phyloP scores from a whole-genome alignment of 2,329 filamentous ascomycete genomes.

The Drechslerella stenobrocha region DNA sequence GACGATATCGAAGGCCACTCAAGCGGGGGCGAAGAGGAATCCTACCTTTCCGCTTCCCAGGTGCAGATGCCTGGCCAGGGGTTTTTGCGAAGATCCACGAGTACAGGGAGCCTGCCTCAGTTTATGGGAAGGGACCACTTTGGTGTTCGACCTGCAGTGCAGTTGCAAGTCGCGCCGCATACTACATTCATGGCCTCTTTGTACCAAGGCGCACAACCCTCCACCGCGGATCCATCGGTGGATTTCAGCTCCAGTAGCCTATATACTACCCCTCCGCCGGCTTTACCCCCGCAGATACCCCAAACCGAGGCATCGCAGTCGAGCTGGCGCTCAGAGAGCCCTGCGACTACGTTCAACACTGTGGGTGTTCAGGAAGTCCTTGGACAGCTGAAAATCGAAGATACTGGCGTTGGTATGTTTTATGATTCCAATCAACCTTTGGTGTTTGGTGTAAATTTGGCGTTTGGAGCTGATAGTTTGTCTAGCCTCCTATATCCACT shows the following conservation, averaged over 20 bases:
- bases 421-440: neutral
- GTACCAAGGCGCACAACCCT: constrained; percentile 12
- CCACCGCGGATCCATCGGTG: constrained; percentile 27
- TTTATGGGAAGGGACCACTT: constrained; percentile 42
- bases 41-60: constrained; percentile 54
- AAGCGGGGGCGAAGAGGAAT: constrained; percentile 56
- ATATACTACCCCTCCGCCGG: constrained; percentile 39
- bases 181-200: constrained; percentile 40
- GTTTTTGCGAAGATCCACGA: constrained; percentile 49
- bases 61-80: constrained; percentile 44
- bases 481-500: constrained; percentile 67
- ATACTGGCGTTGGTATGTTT: constrained; percentile 75
- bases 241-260: constrained; percentile 26
- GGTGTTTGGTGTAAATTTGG: constrained; percentile 13
- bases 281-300: constrained; percentile 35
- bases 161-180: constrained; percentile 40
- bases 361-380: constrained; percentile 77
- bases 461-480: constrained; percentile 7
- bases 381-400: constrained; percentile 83
- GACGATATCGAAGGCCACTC: constrained; percentile 55
- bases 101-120: constrained; percentile 39
- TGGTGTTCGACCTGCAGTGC: constrained; percentile 31
- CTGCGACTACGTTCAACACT: constrained; percentile 55
- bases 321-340: constrained; percentile 41
- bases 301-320: constrained; percentile 26